Conservation (phyloP, 805 yeast species). For the Myxozyma lipomycoides region DNA sequence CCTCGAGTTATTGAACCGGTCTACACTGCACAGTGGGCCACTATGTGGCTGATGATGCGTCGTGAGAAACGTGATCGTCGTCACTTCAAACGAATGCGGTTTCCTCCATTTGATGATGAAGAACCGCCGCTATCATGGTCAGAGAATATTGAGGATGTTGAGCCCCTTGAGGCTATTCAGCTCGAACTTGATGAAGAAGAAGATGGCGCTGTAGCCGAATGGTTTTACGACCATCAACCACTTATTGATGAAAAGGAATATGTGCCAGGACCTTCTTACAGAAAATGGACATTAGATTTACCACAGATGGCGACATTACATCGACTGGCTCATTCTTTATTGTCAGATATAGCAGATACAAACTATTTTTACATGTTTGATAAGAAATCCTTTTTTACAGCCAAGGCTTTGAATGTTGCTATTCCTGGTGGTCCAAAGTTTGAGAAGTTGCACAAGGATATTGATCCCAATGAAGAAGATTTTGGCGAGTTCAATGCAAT, state of each 20-base stretch:
- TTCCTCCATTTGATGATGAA: constrained; percentile 97
- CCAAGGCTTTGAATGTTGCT: constrained; percentile 82
- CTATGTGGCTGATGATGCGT: constrained; percentile 89
- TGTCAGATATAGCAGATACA: constrained; percentile 54
- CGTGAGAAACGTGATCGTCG: constrained; percentile 86
- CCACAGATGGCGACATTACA: constrained; percentile 62
- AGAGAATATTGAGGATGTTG: constrained; percentile 71
- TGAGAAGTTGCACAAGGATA: constrained; percentile 74
- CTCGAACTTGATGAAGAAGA: constrained; percentile 61
- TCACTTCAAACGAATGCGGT: constrained; percentile 85
- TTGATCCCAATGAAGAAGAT: constrained; percentile 66
- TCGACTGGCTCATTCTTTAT: constrained; percentile 65
- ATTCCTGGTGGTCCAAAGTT: constrained; percentile 96
- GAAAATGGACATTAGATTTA: constrained; percentile 61
- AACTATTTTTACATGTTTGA: constrained; percentile 72
- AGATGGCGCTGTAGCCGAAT: constrained; percentile 58
- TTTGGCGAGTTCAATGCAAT: constrained; percentile 86
- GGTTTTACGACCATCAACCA: constrained; percentile 81
- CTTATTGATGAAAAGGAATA: constrained; percentile 51
- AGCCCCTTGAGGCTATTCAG: constrained; percentile 66
- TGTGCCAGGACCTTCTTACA: constrained; percentile 76
- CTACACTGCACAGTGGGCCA: constrained; percentile 92
- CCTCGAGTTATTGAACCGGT: constrained; percentile 92
- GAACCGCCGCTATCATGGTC: constrained; percentile 85
- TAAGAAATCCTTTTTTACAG: constrained; percentile 75